Evolutionary conservation across 2,329 filamentous ascomycete genomes (phyloP), one percentile per base, ranked within the genome.

Genomic region (Colletotrichum spinosum): DNA sequence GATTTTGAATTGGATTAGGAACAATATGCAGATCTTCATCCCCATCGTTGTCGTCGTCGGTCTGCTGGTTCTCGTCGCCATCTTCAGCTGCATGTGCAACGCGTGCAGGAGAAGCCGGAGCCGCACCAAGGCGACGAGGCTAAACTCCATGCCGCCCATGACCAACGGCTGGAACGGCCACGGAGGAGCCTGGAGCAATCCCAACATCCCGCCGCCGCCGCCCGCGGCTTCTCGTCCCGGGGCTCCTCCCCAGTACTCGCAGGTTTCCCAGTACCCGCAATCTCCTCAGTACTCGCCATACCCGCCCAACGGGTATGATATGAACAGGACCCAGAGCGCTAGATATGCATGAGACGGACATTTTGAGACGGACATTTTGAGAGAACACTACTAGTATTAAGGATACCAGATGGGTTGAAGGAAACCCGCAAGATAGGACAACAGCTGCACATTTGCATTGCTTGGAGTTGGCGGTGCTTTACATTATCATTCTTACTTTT

Each of bases 1-100:
- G 78, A 89, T 97, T 68, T 82, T 81, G 58, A 85, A 84, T 66
- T 97, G 93, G 91, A 89, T 98, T 76, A 80, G 86, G 34, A 79
- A 89, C 69, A 90, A 98, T 81, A 92, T 92, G 78, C 80, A 86
- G 56, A 87, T 98, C 68, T 91, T 97, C 69, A 97, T 98, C 69
- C 94, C 92, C 33, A 81, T 98, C 10, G 87, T 86, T 6, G 82
- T 83, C 51, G 91, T 88, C 10, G 82, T 97, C 13, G 88, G 86
- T 7, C 81, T 97, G 6, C 72, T 97, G 6, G 73, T 97, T 15
- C 75, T 97, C 50, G 83, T 85, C 39, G 80, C 97, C 55, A 69
- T 90, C 10, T 85, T 85, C 73, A 97, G 93, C 78, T 85, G 85
- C 49, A 88, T 83, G 71, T 80, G 84, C 44, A 78, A 83, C 42